phyloP scores from a whole-genome alignment of 2,329 filamentous ascomycete species.

The Aspergillus floridensis region DNA sequence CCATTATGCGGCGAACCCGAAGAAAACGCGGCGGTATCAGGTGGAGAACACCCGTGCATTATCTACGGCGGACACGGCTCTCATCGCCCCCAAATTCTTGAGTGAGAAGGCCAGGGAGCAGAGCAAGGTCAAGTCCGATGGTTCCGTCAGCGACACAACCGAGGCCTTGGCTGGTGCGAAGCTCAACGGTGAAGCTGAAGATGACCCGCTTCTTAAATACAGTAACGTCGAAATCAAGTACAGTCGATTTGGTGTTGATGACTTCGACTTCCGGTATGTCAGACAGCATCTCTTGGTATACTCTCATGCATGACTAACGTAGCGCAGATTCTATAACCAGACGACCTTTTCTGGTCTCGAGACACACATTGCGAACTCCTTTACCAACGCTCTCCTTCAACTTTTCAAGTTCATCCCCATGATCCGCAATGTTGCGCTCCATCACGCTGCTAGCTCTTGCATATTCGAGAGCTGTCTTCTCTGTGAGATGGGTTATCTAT shows the following conservation, averaged over 20 bases:
- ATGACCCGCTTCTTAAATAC: slow-evolving; percentile 85
- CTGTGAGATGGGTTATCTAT: slow-evolving; percentile 91
- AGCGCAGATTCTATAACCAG: slow-evolving; percentile 80
- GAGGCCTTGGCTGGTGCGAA: slow-evolving; percentile 67
- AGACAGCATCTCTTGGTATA: slow-evolving; percentile 12
- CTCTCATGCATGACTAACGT: not conserved
- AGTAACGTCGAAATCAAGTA: slow-evolving; percentile 97
- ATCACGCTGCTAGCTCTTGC: slow-evolving; percentile 84
- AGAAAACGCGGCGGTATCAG: slow-evolving; percentile 74
- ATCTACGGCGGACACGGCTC: slow-evolving; percentile 59
- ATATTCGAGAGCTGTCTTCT: slow-evolving; percentile 79
- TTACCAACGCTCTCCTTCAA: slow-evolving; percentile 88
- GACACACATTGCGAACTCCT: slow-evolving; percentile 95
- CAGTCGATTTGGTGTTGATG: slow-evolving; percentile 97
- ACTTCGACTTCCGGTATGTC: slow-evolving; percentile 95
- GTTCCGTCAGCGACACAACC: slow-evolving; percentile 54
- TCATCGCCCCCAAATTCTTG: slow-evolving; percentile 82
- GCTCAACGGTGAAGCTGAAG: slow-evolving; percentile 68
- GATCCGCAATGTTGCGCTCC: slow-evolving; percentile 80
- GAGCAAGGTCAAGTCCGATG: slow-evolving; percentile 40
- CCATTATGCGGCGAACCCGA: slow-evolving; percentile 73
- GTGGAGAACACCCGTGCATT: slow-evolving; percentile 70
- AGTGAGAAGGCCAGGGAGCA: slow-evolving; percentile 83
- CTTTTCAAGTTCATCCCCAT: slow-evolving; percentile 87
- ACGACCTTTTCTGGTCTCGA: slow-evolving; percentile 89